Evolutionary conservation across 2,329 filamentous ascomycete genomes (phyloP).

Genomic region (Periglandula ipomoeae): DNA sequence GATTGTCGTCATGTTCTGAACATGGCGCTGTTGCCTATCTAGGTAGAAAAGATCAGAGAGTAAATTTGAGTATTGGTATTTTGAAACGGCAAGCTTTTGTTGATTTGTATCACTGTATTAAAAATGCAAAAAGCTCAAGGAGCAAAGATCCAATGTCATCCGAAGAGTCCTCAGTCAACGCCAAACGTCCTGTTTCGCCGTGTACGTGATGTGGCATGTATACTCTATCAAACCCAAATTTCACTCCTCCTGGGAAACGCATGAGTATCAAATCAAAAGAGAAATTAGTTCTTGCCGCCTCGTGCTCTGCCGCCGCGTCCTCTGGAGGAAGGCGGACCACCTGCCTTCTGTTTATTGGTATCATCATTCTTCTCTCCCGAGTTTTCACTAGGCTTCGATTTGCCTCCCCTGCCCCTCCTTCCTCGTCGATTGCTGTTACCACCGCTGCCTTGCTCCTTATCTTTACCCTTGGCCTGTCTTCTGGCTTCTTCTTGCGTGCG

Average conservation of each 20-base stretch:
- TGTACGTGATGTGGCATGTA: neutral
- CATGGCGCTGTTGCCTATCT: neutral
- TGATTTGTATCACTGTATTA: too few species aligned
- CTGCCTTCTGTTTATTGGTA: conserved; percentile 7
- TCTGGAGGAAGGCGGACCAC: neutral
- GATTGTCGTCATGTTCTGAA: neutral
- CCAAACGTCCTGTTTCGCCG: neutral
- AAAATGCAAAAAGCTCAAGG: neutral
- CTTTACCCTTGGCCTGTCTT: conserved; percentile 31
- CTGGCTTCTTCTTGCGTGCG: conserved; percentile 54
- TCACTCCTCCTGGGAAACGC: neutral
- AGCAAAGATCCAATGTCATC: neutral
- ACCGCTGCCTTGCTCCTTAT: conserved; percentile 17
- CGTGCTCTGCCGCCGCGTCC: neutral
- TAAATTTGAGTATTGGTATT: too few species aligned
- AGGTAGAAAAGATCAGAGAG: too few species aligned
- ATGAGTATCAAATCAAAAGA: neutral
- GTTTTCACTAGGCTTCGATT: conserved; percentile 13
- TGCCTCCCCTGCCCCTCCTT: conserved; percentile 19
- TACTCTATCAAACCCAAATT: neutral
- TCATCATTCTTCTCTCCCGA: conserved; percentile 12
- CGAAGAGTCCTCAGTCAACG: neutral
- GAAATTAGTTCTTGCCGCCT: conserved; percentile 4
- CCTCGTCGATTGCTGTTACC: conserved; percentile 19
- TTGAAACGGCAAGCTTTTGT: too few species aligned